Evolutionary conservation across 2,329 filamentous ascomycete genomes (phyloP), one percentile per base, ranked within the genome.

Genomic region (Fusarium heterosporum): DNA sequence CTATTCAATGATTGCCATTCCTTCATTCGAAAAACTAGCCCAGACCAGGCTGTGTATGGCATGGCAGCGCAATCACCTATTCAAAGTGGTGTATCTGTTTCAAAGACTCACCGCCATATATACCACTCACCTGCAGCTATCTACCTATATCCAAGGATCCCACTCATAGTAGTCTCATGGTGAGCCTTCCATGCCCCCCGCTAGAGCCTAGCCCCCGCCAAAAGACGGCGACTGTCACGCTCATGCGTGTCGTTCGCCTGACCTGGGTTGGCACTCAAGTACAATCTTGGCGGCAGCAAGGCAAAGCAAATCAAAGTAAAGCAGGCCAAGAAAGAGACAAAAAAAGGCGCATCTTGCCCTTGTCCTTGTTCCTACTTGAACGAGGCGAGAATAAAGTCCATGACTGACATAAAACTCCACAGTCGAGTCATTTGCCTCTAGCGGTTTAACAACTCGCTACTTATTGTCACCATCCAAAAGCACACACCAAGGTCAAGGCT

Each of bases 151-250:
- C n/a, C n/a, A n/a, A n/a, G n/a, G n/a, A n/a, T n/a, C n/a, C n/a
- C n/a, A n/a, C n/a, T n/a, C n/a, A n/a, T n/a, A n/a, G 32, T 14
- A 36, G 32, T 60, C 51, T 66, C 53, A 70, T 68, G 67, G 68
- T 71, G 61, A 70, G 68, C 48, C 22, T 50, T 40, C 47, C 67
- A 39, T 56, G 54, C 53, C 36, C 55, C 34, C 47, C 68, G 45
- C 51, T 57, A n/a, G n/a, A n/a, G n/a, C n/a, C 56, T 51, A 36
- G 51, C 54, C 43, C 63, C 46, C 55, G 46, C 60, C 58, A 51
- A 47, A 53, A 34, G 55, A 47, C 51, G 42, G 57, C 53, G 28
- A 38, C 52, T 28, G 57, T 67, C 48, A 58, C 32, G 61, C 56
- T 64, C 64, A 57, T 62, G 51, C 52, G 66, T 46, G 38, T 56